phyloP scores from a whole-genome alignment of 1,284 basidiomycete genomes.

The Erythrobasidium hasegawianum region DNA sequence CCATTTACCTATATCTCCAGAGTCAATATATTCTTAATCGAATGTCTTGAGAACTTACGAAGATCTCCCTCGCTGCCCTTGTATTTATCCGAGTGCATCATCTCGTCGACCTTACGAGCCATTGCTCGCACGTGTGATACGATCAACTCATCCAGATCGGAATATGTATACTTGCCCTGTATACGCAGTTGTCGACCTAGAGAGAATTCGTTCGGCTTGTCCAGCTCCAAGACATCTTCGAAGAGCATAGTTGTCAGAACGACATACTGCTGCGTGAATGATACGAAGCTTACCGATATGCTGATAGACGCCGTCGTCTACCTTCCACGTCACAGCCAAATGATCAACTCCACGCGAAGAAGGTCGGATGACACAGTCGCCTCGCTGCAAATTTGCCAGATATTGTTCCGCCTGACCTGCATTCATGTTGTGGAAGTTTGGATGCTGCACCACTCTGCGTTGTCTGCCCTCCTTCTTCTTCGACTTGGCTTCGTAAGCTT shows the following conservation, averaged over 20 bases:
- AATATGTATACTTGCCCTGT: conserved; percentile 72
- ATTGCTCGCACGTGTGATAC: conserved; percentile 96
- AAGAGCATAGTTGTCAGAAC: conserved; percentile 36
- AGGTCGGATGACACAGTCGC: conserved; percentile 92
- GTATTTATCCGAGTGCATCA: conserved; percentile 95
- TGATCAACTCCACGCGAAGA: conserved; percentile 92
- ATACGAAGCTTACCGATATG: conserved; percentile 74
- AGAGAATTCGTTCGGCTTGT: conserved; percentile 62
- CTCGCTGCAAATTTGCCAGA: conserved; percentile 83
- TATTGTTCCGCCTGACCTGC: conserved; percentile 83
- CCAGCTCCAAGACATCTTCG: conserved; percentile 81
- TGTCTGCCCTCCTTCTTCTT: conserved; percentile 69
- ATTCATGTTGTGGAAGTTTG: conserved; percentile 97
- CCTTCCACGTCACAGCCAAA: conserved; percentile 98
- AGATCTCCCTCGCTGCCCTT: conserved; percentile 82
- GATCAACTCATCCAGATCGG: conserved; percentile 95
- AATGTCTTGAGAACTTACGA: conserved; percentile 68
- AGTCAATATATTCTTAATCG: no score
- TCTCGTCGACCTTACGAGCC: conserved; percentile 86
- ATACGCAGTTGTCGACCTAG: conserved; percentile 41
- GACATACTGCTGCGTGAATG: no score
- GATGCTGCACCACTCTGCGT: conserved; percentile 91
- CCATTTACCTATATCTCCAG: conserved; percentile 80
- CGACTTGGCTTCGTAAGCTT: conserved; percentile 69
- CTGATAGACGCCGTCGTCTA: conserved; percentile 92